A percentile compares a stretch with the other conserved stretches of the same genome.
These are phyloP conservation scores for Globisporangium perplexum DNA, from an alignment of 352 stramenopile genomes.

Conservation along the genomic window DNA sequence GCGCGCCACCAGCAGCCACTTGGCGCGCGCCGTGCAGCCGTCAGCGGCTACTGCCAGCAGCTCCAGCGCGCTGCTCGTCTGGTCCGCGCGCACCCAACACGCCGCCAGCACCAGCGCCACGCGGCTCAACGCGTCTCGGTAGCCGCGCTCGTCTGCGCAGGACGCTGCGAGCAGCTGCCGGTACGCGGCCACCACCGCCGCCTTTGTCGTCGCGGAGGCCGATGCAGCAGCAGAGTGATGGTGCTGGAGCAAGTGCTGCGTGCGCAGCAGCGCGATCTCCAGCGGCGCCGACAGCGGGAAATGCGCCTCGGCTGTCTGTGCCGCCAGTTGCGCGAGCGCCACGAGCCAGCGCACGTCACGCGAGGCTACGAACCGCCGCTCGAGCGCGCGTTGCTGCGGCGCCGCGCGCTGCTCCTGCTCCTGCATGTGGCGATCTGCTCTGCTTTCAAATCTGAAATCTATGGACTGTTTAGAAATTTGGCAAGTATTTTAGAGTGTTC, in stretches of 20 bases:
- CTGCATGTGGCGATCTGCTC: neutral
- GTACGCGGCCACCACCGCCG: neutral
- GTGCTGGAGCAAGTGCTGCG: neutral
- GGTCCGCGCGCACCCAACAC: neutral
- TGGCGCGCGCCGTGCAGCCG: slow-evolving; percentile 6
- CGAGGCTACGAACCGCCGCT: slow-evolving; percentile 1
- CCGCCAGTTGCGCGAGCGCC: neutral
- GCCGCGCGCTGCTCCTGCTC: slow-evolving; percentile 1
- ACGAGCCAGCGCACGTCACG: slow-evolving; percentile 11
- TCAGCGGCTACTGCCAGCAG: slow-evolving; percentile 1
- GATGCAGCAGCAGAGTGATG: neutral
- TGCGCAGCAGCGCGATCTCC: slow-evolving; percentile 5
- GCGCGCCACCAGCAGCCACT: slow-evolving; percentile 37
- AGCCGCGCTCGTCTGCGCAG: neutral
- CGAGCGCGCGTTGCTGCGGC: slow-evolving; percentile 2
- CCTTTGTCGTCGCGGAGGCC: neutral
- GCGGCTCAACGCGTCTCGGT: slow-evolving; percentile 3
- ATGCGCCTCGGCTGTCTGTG: neutral
- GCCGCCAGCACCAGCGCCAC: slow-evolving; percentile 7
- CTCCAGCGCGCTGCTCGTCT: neutral
- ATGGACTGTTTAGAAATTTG: too few species aligned
- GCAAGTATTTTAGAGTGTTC: too few species aligned
- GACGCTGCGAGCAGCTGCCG: neutral
- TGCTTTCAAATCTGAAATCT: too few species aligned
- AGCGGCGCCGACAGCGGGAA: neutral